A percentile compares a stretch with the other conserved stretches of the same genome.
phyloP scores from a whole-genome alignment of 768 basidiomycete genomes.

The Coprinopsis strossmayeri region DNA sequence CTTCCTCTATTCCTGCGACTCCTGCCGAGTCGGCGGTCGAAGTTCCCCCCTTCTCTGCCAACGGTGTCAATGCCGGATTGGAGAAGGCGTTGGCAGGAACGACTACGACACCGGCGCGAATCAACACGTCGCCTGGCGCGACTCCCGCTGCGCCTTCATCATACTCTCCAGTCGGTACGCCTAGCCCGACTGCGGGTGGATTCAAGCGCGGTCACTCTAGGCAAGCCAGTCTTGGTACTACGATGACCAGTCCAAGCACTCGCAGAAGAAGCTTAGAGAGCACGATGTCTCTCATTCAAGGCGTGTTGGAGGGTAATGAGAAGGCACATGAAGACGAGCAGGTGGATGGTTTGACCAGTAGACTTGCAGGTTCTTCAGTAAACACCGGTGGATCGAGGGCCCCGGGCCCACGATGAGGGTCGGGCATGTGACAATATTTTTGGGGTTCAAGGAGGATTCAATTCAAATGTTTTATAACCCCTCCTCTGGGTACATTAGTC shows the following conservation, averaged over 20 bases:
- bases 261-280: constrained; percentile 89
- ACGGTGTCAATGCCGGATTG: constrained; percentile 39
- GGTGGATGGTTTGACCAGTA: constrained; percentile 26
- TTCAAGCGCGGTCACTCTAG: constrained; percentile 71
- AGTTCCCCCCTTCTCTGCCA: constrained; percentile 38
- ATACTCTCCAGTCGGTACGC: constrained; percentile 35
- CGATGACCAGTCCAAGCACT: constrained; percentile 91
- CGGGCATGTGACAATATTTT: not conserved
- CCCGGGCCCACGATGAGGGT: not conserved
- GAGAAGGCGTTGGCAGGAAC: constrained; percentile 31
- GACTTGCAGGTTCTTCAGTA: constrained; percentile 29
- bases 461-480: not conserved
- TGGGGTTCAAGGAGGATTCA: not conserved
- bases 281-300: constrained; percentile 92
- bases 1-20: constrained; percentile 41
- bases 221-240: constrained; percentile 86
- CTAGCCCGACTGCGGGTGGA: constrained; percentile 33
- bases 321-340: constrained; percentile 33
- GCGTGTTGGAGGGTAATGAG: constrained; percentile 70
- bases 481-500: not conserved
- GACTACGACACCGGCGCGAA: constrained; percentile 20
- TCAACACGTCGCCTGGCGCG: constrained; percentile 21
- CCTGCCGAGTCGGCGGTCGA: constrained; percentile 41
- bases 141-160: constrained; percentile 20
- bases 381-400: constrained; percentile 6